phyloP scores from a whole-genome alignment of 805 yeast species.

The Suhomyces sp. region DNA sequence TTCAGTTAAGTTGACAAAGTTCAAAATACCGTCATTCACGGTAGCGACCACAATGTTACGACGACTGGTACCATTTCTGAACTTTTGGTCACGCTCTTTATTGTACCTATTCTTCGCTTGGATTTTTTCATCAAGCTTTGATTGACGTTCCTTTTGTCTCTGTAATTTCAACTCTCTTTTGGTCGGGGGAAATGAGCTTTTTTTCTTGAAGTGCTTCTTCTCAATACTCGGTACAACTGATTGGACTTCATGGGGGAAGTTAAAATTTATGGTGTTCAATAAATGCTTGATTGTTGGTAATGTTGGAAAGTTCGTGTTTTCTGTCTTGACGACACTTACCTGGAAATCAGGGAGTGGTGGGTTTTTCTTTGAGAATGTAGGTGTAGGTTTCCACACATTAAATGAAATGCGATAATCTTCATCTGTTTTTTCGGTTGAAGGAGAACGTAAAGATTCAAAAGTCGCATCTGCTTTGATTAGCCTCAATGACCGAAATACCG shows the following conservation, averaged over 20 bases:
- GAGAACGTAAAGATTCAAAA: neutral
- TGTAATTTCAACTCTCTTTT: conserved; percentile 26
- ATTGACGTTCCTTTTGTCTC: conserved; percentile 26
- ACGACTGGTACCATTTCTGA: conserved; percentile 50
- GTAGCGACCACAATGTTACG: conserved; percentile 62
- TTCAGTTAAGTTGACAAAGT: conserved; percentile 55
- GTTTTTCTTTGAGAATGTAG: conserved; percentile 62
- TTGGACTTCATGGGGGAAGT: neutral
- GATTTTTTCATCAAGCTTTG: conserved; percentile 21
- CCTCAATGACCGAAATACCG: conserved; percentile 21
- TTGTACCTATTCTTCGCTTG: conserved; percentile 27
- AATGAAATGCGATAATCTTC: conserved; percentile 38
- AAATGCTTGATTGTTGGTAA: conserved; percentile 39
- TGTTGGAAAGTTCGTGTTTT: conserved; percentile 45
- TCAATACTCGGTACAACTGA: neutral
- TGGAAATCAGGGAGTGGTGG: conserved; percentile 80
- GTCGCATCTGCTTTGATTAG: conserved; percentile 14
- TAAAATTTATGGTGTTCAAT: conserved; percentile 17
- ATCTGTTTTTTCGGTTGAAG: conserved; percentile 6
- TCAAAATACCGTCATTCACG: conserved; percentile 73
- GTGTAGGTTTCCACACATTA: conserved; percentile 82
- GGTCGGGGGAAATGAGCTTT: conserved; percentile 18
- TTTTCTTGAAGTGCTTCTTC: conserved; percentile 9
- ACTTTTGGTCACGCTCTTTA: conserved; percentile 34
- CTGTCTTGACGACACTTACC: conserved; percentile 55